Conservation (phyloP, 371 early-diverging fungal genomes). For the Mucor velutinosus region DNA sequence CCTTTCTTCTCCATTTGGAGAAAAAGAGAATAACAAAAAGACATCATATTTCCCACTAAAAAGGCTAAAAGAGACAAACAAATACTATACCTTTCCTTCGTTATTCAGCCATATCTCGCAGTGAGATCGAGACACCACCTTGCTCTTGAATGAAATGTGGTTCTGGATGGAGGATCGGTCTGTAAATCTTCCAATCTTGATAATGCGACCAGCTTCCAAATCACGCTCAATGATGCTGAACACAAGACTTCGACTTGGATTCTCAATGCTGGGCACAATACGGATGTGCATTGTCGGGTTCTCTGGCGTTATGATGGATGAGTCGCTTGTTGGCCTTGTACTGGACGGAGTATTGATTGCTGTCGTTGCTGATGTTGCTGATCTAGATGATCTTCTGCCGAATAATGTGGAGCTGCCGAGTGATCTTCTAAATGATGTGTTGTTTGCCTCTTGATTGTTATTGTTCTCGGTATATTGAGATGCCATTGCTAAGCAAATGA, state of each 20-base stretch:
- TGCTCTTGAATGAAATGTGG: conserved; percentile 87
- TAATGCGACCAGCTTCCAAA: conserved; percentile 63
- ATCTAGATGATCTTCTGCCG: conserved; percentile 17
- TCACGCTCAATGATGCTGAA: conserved; percentile 85
- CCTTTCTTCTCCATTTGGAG: background rate
- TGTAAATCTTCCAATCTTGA: conserved; percentile 84
- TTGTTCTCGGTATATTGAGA: conserved; percentile 22
- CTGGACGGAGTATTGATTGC: background rate
- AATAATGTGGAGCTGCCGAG: conserved; percentile 14
- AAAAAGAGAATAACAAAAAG: background rate
- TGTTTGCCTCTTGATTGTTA: background rate
- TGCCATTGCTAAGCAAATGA: conserved; percentile 34
- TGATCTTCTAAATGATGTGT: conserved; percentile 21
- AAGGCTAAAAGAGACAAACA: background rate
- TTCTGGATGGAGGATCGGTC: conserved; percentile 66
- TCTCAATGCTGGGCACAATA: conserved; percentile 79
- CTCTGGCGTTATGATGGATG: background rate
- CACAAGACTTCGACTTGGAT: conserved; percentile 70
- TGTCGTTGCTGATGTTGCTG: background rate
- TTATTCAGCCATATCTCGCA: conserved; percentile 89
- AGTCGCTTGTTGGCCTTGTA: conserved; percentile 6
- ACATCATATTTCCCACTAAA: conserved; percentile 1
- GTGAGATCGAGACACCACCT: conserved; percentile 92
- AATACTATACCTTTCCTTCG: conserved; percentile 68
- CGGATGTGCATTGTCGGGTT: conserved; percentile 59